These are phyloP conservation scores for Cornus controversa DNA, from an alignment of 148 eudicot species.

Conservation along the genomic window DNA sequence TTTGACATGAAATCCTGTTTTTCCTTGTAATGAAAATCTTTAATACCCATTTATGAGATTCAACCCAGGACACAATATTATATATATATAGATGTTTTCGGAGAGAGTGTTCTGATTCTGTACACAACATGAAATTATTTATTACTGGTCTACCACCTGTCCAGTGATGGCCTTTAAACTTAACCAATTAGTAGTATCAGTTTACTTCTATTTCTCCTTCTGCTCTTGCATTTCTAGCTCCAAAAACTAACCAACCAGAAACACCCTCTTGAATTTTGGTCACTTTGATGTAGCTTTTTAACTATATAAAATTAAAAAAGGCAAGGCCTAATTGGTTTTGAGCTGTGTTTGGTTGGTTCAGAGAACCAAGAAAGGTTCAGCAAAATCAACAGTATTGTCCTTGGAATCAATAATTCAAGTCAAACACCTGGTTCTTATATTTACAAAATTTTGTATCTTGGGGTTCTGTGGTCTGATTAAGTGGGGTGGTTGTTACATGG, in stretches of 20 bases:
- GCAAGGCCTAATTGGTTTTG: background rate
- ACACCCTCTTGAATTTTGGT: background rate
- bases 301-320: background rate
- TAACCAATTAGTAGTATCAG: background rate
- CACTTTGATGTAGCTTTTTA: background rate
- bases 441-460: background rate
- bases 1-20: background rate
- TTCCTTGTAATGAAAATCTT: background rate
- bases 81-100: background rate
- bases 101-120: constrained; percentile 3
- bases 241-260: background rate
- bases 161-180: background rate
- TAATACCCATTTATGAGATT: background rate
- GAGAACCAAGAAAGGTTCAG: background rate
- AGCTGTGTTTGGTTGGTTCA: background rate
- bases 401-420: background rate
- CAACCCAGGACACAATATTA: background rate
- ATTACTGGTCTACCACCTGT: background rate
- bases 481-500: constrained; percentile 1
- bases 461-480: constrained; percentile 7
- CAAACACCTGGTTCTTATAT: background rate
- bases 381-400: background rate
- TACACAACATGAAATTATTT: background rate
- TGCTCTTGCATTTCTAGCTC: background rate
- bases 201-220: background rate